Percentiles rank a stretch among this genome's conserved stretches.
phyloP scores from a whole-genome alignment of 2,329 filamentous ascomycete genomes.

The Penicillium sp. region DNA sequence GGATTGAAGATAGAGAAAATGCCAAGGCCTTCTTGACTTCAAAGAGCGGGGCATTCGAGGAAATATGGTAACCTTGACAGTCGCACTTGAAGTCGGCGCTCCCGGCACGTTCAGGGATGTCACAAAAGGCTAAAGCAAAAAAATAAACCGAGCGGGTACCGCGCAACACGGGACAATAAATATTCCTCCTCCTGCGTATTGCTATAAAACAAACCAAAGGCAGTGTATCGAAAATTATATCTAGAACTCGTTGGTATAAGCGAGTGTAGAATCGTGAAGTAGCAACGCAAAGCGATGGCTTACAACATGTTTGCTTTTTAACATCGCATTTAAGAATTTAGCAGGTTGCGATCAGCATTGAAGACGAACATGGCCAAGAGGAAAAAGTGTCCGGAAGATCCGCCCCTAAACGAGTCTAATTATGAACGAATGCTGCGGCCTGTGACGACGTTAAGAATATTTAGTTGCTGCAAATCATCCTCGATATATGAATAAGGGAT shows the following conservation, averaged over 20 bases:
- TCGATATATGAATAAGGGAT: background rate
- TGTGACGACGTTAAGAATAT: background rate
- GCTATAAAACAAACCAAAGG: background rate
- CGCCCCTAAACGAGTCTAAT: constrained; percentile 12
- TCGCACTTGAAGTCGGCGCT: background rate
- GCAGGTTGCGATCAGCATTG: constrained; percentile 19
- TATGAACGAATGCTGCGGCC: constrained; percentile 7
- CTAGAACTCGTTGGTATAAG: background rate
- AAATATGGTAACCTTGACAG: constrained; percentile 3
- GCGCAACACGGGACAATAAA: constrained; percentile 14
- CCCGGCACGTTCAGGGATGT: constrained; percentile 7
- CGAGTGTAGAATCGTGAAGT: background rate
- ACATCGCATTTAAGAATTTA: background rate
- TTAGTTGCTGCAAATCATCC: constrained; percentile 6
- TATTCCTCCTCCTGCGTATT: background rate
- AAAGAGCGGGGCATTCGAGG: constrained; percentile 1
- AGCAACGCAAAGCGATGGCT: background rate
- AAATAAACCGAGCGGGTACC: constrained; percentile 18
- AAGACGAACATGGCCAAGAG: constrained; percentile 7
- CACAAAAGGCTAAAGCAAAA: constrained; percentile 4
- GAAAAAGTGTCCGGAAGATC: constrained; percentile 1
- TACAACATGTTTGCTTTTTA: constrained; percentile 13
- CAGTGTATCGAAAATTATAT: background rate
- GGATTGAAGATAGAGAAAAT: constrained; percentile 1
- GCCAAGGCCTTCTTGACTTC: background rate